These are phyloP conservation scores for Moesziomyces aphidis DNA, from an alignment of 1,284 basidiomycete genomes.

Conservation along the genomic window DNA sequence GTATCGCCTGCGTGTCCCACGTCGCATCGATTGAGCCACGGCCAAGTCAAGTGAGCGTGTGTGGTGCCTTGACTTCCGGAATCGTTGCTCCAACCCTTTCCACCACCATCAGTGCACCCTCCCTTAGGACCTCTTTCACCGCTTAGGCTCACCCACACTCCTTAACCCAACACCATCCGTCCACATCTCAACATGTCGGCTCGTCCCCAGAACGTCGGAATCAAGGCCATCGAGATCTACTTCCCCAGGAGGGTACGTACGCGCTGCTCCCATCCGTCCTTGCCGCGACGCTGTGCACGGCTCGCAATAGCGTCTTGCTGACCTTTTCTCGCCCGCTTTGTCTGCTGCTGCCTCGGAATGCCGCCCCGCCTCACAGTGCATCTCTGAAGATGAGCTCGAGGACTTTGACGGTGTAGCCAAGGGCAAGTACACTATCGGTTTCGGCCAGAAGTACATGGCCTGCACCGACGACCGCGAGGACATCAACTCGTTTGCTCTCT, in stretches of 20 bases:
- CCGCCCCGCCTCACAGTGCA: conserved; percentile 47
- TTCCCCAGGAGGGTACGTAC: conserved; percentile 86
- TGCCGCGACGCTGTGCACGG: neutral
- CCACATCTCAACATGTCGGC: conserved; percentile 48
- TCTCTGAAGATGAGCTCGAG: conserved; percentile 72
- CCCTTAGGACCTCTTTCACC: conserved; percentile 7
- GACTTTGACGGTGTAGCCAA: conserved; percentile 93
- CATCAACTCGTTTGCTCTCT: conserved; percentile 97
- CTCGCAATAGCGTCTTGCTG: conserved; percentile 4
- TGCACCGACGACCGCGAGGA: conserved; percentile 95
- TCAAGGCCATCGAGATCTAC: conserved; percentile 92
- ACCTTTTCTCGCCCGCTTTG: neutral
- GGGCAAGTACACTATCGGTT: conserved; percentile 99
- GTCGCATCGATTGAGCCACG: neutral
- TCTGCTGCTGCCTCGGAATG: neutral
- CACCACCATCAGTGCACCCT: conserved; percentile 6
- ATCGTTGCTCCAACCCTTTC: neutral
- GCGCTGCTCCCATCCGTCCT: neutral
- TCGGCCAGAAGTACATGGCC: conserved; percentile 98
- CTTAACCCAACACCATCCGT: conserved; percentile 6
- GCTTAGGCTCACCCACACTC: conserved; percentile 25
- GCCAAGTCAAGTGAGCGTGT: neutral
- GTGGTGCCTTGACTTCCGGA: no score
- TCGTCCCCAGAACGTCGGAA: conserved; percentile 90
- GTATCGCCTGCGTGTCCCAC: neutral